phyloP scores from a whole-genome alignment of 805 yeast genomes.

The Wickerhamiella slavikovae region DNA sequence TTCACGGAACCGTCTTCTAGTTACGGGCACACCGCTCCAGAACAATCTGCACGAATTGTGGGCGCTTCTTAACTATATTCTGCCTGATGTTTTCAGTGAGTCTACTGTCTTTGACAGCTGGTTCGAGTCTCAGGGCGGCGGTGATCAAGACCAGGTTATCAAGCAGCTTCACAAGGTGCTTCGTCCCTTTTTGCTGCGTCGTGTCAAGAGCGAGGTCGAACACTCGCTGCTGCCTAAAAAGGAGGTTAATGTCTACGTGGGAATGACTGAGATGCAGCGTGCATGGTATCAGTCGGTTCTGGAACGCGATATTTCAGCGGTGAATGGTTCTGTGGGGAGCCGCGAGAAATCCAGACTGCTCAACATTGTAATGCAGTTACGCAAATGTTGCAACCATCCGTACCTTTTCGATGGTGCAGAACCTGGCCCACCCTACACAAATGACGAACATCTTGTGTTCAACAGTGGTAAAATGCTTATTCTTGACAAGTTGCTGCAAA shows the following conservation, averaged over 20 bases:
- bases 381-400: constrained; percentile 96
- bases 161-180: constrained; percentile 75
- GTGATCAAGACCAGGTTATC: constrained; percentile 60
- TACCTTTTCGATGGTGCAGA: constrained; percentile 97
- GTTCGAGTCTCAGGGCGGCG: constrained; percentile 44
- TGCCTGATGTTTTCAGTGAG: constrained; percentile 92
- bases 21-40: constrained; percentile 93
- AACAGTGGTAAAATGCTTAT: constrained; percentile 85
- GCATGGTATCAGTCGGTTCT: constrained; percentile 76
- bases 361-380: constrained; percentile 88
- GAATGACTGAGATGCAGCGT: constrained; percentile 89
- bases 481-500: constrained; percentile 59
- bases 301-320: constrained; percentile 90
- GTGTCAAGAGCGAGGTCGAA: constrained; percentile 88
- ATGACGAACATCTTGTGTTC: constrained; percentile 80
- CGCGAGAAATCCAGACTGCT: constrained; percentile 79
- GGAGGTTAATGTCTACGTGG: constrained; percentile 74
- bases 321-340: constrained; percentile 87
- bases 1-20: constrained; percentile 63
- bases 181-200: constrained; percentile 69
- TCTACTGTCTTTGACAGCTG: constrained; percentile 78
- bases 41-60: constrained; percentile 89
- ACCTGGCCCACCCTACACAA: constrained; percentile 94
- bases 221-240: constrained; percentile 76
- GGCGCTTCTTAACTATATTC: constrained; percentile 76